These are phyloP conservation scores for Ganoderma sinense DNA, from an alignment of 1,284 basidiomycete genomes.

Conservation along the genomic window DNA sequence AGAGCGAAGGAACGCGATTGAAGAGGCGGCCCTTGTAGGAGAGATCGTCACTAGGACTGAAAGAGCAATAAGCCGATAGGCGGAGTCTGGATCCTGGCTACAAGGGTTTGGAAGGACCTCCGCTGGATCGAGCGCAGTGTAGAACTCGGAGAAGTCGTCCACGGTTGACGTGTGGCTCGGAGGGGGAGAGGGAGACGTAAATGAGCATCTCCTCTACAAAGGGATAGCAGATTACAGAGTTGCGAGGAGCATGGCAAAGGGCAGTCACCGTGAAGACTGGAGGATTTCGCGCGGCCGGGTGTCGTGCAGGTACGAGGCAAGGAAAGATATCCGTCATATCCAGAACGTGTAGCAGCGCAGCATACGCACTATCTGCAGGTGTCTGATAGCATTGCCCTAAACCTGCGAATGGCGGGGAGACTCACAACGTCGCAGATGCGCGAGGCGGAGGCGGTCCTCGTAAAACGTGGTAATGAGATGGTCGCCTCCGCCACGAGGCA, in stretches of 20 bases:
- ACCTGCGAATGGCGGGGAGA: slow-evolving; percentile 12
- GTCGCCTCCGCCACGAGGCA: slow-evolving; percentile 2
- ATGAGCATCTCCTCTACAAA: not conserved
- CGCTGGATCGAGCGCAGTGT: not conserved
- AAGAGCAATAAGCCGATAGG: slow-evolving; percentile 9
- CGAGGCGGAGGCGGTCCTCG: slow-evolving; percentile 4
- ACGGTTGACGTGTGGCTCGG: not conserved
- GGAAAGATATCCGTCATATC: not conserved
- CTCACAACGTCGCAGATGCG: slow-evolving; percentile 3
- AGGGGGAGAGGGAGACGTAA: slow-evolving; percentile 1
- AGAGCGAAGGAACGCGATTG: slow-evolving; percentile 4
- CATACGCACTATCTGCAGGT: not conserved
- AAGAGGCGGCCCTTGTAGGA: slow-evolving; percentile 9
- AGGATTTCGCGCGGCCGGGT: slow-evolving; percentile 14
- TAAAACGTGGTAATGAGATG: not conserved
- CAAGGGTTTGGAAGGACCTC: slow-evolving; percentile 7
- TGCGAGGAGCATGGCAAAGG: not conserved
- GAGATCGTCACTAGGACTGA: slow-evolving; percentile 14
- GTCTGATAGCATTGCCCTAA: slow-evolving; percentile 6
- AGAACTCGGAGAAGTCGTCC: slow-evolving; percentile 2
- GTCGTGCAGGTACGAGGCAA: not conserved
- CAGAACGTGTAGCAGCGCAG: slow-evolving; percentile 1
- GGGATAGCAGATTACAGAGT: slow-evolving; percentile 4
- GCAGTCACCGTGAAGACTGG: slow-evolving; percentile 2
- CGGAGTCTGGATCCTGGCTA: slow-evolving; percentile 8